phyloP scores from a whole-genome alignment of 441 rosid genomes.

The Corymbia citriodora region DNA sequence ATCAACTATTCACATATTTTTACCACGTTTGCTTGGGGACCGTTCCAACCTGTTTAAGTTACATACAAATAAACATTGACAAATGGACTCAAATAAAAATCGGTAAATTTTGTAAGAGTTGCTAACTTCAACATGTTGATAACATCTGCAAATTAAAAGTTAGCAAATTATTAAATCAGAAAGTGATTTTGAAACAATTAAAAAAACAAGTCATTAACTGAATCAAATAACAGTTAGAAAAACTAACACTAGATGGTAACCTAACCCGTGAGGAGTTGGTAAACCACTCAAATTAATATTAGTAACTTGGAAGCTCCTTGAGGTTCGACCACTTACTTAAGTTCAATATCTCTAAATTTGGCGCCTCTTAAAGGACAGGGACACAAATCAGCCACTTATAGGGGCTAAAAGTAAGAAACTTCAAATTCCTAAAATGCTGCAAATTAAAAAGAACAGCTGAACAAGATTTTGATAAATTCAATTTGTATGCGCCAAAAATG shows the following conservation, averaged over 20 bases:
- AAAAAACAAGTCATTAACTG: not conserved
- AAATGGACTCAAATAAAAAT: not conserved
- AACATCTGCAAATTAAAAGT: not conserved
- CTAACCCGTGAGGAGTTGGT: not conserved
- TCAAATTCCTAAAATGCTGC: too few species aligned
- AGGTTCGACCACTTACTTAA: too few species aligned
- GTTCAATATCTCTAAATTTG: too few species aligned
- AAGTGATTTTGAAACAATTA: not conserved
- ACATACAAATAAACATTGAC: not conserved
- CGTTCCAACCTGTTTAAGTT: not conserved
- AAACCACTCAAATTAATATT: not conserved
- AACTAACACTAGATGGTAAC: not conserved
- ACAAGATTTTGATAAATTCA: not conserved
- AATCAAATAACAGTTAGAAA: not conserved
- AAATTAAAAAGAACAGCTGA: not conserved
- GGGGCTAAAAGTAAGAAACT: too few species aligned
- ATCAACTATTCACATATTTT: not conserved
- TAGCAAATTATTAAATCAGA: not conserved
- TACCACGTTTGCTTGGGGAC: not conserved
- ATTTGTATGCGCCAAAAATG: not conserved
- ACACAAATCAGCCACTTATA: not conserved
- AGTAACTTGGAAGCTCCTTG: too few species aligned
- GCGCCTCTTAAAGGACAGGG: not conserved
- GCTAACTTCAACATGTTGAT: not conserved
- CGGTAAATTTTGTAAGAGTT: not conserved